Base-by-base conservation (phyloP, 768 basidiomycete species). In the Lactarius pseudohatsudake region DNA sequence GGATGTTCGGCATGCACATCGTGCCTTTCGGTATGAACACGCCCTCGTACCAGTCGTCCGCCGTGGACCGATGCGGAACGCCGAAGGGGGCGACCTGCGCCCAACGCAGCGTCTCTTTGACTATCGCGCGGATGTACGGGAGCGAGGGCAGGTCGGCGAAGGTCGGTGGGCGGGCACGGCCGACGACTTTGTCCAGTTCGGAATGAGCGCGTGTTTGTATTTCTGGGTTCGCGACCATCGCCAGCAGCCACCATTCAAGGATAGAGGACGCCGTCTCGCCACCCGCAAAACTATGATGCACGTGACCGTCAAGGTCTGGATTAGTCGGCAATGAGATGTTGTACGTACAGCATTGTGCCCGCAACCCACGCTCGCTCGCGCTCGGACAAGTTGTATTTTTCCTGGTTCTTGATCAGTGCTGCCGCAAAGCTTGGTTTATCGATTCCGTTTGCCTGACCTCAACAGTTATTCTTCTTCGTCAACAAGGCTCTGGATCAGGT, bases 181-280 rank as follows among this genome's bases (percentile, higher is more conserved):
- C 59, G 15, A 82, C 67, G 8, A 82, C 74, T 4, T 57, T 22
- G 66, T 83, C 81, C 13, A 83, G 73, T 67, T 82, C 81, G 6
- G 72, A 73, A 58, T 81, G 82, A 0, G 79, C 81, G 62, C 71
- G 76, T 11, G 45, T 62, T 62, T 78, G 79, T 18, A 74, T 69
- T 18, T 78, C 75, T 1, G 81, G 81, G 65, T 80, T 66, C 16
- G 76, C 69, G 5, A 77, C 71, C 78, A 82, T 78, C 0, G 77
- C 76, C 16, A 81, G 72, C 55, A 82, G 65, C 67, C 82, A 79
- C 1, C 74, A 66, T 20, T 71, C 66, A 3, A 80, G 56, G 2
- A 75, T 70, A 4, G 75, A 36, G 38, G 61, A 41, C 15, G 53
- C 58, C 28, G 55, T 34, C 47, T 63, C 61, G 1, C 6, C 47